Percentiles rank a stretch among this genome's conserved stretches.
phyloP scores from a whole-genome alignment of 805 yeast species.

The Gaillardinia entomophila region DNA sequence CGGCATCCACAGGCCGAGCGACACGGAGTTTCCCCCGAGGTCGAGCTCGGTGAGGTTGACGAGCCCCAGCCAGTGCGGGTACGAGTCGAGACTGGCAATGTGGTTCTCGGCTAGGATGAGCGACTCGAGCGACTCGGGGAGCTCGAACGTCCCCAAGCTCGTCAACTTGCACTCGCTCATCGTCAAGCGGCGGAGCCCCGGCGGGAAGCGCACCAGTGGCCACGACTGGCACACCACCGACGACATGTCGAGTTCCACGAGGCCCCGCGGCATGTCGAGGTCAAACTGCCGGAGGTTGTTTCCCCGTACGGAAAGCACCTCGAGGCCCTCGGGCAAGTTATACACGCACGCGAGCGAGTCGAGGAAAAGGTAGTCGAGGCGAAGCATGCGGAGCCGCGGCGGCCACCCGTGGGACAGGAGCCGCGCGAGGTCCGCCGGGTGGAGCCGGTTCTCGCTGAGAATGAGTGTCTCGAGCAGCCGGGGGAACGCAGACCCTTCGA shows the following conservation, averaged over 20 bases:
- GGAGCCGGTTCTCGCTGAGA: slow-evolving; percentile 15
- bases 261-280: slow-evolving; percentile 22
- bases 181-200: slow-evolving; percentile 12
- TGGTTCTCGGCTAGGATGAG: slow-evolving; percentile 21
- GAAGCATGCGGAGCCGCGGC: slow-evolving; percentile 10
- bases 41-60: background rate
- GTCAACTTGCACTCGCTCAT: slow-evolving; percentile 18
- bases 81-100: slow-evolving; percentile 14
- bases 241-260: slow-evolving; percentile 15
- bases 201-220: slow-evolving; percentile 16
- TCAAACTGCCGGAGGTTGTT: slow-evolving; percentile 12
- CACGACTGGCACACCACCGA: too few species aligned
- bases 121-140: slow-evolving; percentile 15
- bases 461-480: slow-evolving; percentile 16
- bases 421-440: slow-evolving; percentile 10
- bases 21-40: too few species aligned
- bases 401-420: slow-evolving; percentile 20
- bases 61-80: slow-evolving; percentile 22
- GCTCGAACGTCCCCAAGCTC: slow-evolving; percentile 13
- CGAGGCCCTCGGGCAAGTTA: slow-evolving; percentile 14
- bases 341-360: slow-evolving; percentile 11
- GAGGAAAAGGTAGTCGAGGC: slow-evolving; percentile 17
- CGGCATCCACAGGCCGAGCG: slow-evolving; percentile 4
- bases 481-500: slow-evolving; percentile 18
- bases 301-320: slow-evolving; percentile 7